Base-by-base conservation (phyloP, 495 filamentous ascomycete genomes). In the Penicillium canescens region DNA sequence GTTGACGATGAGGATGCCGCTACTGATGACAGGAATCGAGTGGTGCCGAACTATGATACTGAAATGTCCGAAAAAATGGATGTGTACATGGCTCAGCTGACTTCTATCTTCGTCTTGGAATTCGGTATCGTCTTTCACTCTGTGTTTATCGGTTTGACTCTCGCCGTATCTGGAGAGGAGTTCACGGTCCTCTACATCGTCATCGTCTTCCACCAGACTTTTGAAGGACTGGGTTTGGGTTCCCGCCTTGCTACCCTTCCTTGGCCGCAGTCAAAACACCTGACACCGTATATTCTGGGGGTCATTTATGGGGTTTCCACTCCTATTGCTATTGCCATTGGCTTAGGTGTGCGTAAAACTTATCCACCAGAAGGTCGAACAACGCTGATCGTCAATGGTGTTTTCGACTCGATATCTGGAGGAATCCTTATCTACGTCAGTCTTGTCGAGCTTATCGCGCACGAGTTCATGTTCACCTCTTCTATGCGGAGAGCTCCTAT, bases 381-480 rank as follows among this genome's bases (percentile, higher is more conserved):
- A 2, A 86, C 83, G 12, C 65, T 88, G 51, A 79, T 96, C 44
- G 82, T 91, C 56, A 93, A 92, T 59, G 92, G 92, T 4, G 75
- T 95, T 0, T 95, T 97, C 64, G 91, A 97, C 64, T 82, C 87
- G 4, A 89, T 96, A 56, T 90, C 86, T 39, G 89, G 90, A 2
- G 92, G 92, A 5, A 95, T 97, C 54, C 74, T 97, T 49, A 88
- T 97, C 48, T 96, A 95, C 63, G 96, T 92, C 0, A 92, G 89
- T 2, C 75, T 98, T 23, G 90, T 98, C n/a, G 92, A 97, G 72
- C 72, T 97, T n/a, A 88, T 97, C 80, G 92, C 92, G 0, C 91
- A 96, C 57, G 92, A 97, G 63, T 96, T 96, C 70, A 90, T 97
- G 88, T 97, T 96, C 72, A 92, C 87, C 65, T 72, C 74, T 3